Percentiles rank a stretch among this genome's conserved stretches.
Evolutionary conservation across 495 filamentous ascomycete species (phyloP).

Genomic region (Polyplosphaeria fusca): DNA sequence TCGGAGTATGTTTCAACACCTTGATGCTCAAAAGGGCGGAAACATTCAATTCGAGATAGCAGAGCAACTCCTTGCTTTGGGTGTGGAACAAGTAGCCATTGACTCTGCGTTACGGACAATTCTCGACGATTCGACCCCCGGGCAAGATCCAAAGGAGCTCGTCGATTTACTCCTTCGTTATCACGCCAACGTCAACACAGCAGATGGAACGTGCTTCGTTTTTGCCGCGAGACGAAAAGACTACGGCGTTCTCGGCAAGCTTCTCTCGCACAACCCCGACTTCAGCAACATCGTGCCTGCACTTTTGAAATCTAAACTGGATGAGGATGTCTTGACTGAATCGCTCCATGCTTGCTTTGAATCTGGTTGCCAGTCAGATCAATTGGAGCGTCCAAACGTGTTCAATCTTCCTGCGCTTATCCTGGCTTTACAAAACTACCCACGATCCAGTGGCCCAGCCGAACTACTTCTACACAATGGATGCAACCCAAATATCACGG

Average conservation of each 20-base stretch:
- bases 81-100: constrained; percentile 26
- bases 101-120: constrained; percentile 19
- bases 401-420: constrained; percentile 6
- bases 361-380: constrained; percentile 6
- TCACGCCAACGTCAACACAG: constrained; percentile 23
- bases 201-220: constrained; percentile 21
- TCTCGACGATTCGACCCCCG: constrained; percentile 2
- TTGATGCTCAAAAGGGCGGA: neutral
- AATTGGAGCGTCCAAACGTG: neutral
- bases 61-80: constrained; percentile 7
- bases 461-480: constrained; percentile 9
- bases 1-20: constrained; percentile 14
- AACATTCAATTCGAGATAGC: constrained; percentile 8
- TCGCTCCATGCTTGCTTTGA: constrained; percentile 10
- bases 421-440: constrained; percentile 20
- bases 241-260: constrained; percentile 11
- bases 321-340: neutral
- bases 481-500: constrained; percentile 18
- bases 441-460: neutral
- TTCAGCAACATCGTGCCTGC: constrained; percentile 10
- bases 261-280: constrained; percentile 8
- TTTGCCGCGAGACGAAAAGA: constrained; percentile 11
- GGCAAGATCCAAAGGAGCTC: neutral
- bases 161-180: constrained; percentile 25
- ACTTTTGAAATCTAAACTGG: constrained; percentile 3